A percentile compares a stretch with the other conserved stretches of the same genome.
Conservation (phyloP, 805 yeast genomes). For the Yarrowia phangngaensis region DNA sequence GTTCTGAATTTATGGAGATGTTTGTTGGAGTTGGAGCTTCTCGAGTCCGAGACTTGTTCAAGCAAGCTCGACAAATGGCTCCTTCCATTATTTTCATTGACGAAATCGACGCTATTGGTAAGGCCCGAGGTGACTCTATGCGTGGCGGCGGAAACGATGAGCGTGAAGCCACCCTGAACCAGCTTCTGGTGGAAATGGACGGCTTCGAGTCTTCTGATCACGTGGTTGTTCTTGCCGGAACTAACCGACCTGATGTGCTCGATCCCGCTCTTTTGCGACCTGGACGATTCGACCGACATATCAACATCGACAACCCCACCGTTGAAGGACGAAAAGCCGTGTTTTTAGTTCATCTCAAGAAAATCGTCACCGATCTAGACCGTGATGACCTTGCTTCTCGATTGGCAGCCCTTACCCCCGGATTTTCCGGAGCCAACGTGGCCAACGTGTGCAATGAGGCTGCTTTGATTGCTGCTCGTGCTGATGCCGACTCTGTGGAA, state of each 20-base stretch:
- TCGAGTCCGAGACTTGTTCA: conserved; percentile 91
- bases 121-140: conserved; percentile 71
- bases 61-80: conserved; percentile 87
- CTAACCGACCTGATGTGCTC: conserved; percentile 89
- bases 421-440: conserved; percentile 97
- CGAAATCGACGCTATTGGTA: conserved; percentile 99
- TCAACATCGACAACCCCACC: conserved; percentile 88
- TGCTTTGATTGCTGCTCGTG: conserved; percentile 93
- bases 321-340: conserved; percentile 92
- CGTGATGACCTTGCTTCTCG: conserved; percentile 69
- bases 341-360: conserved; percentile 76
- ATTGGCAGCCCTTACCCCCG: conserved; percentile 94
- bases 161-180: conserved; percentile 93
- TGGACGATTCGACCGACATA: conserved; percentile 95
- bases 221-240: conserved; percentile 95
- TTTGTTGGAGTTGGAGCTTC: conserved; percentile 99
- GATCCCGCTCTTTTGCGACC: conserved; percentile 94
- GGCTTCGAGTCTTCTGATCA: conserved; percentile 90
- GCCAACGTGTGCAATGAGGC: conserved; percentile 97
- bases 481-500: conserved; percentile 63
- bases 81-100: conserved; percentile 96
- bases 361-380: conserved; percentile 57
- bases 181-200: conserved; percentile 96
- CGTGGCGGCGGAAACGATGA: conserved; percentile 86
- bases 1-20: conserved; percentile 98